phyloP scores from a whole-genome alignment of 768 basidiomycete species.

The Terana coerulea region DNA sequence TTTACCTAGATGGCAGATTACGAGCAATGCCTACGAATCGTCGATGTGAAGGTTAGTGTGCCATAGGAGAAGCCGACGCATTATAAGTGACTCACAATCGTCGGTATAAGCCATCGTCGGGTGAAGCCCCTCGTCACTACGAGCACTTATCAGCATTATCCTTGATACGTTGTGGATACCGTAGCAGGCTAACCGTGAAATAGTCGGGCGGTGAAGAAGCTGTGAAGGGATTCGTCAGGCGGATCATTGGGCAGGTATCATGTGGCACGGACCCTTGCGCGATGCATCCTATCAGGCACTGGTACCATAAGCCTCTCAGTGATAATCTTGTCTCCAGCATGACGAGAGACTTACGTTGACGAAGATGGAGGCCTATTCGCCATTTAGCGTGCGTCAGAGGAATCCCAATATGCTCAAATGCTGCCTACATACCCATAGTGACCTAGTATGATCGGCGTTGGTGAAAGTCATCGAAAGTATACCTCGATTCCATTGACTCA shows the following conservation, averaged over 20 bases:
- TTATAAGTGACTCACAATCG: constrained; percentile 4
- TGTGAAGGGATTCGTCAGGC: background rate
- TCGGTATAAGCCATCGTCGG: constrained; percentile 6
- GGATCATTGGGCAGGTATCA: background rate
- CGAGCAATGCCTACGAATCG: constrained; percentile 1
- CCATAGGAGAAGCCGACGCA: background rate
- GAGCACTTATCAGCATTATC: background rate
- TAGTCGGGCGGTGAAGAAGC: constrained; percentile 10
- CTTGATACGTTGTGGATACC: background rate
- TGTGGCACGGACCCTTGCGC: constrained; percentile 8
- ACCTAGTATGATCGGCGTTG: constrained; percentile 1
- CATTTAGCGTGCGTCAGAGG: background rate
- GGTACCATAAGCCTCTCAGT: background rate
- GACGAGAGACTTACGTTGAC: constrained; percentile 8
- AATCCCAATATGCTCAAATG: background rate
- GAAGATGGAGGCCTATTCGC: constrained; percentile 6
- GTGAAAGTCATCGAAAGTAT: background rate
- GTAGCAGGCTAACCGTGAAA: constrained; percentile 2
- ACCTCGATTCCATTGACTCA: background rate
- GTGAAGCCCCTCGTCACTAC: background rate
- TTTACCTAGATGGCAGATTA: constrained; percentile 9
- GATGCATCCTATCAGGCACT: constrained; percentile 11
- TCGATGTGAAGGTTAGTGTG: background rate
- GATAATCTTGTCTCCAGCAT: background rate
- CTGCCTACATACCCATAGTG: constrained; percentile 9